These are phyloP conservation scores for Heritiera littoralis DNA, from an alignment of 345 rosid genomes.

Conservation along the genomic window DNA sequence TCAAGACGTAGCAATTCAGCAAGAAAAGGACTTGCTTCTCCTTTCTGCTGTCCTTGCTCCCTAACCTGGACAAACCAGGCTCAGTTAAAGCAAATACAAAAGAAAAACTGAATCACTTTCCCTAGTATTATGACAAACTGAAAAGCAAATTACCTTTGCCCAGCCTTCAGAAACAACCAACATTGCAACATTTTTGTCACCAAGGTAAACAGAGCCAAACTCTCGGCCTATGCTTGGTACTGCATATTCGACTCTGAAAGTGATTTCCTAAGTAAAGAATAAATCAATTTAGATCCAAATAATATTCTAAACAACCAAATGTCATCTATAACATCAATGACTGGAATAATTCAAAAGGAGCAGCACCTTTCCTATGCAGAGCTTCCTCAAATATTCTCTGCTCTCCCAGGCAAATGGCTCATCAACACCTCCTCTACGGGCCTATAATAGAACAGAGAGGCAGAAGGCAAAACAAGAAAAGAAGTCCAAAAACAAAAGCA, in stretches of 20 bases:
- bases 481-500: background rate
- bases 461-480: conserved; percentile 12
- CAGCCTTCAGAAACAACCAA: conserved; percentile 80
- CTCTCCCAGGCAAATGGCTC: conserved; percentile 98
- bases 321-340: conserved; percentile 9
- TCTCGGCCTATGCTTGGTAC: conserved; percentile 78
- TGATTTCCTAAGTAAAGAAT: conserved; percentile 62
- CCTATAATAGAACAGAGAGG: conserved; percentile 42
- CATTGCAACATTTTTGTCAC: conserved; percentile 70
- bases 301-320: conserved; percentile 3
- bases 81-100: conserved; percentile 15
- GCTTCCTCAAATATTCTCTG: conserved; percentile 88
- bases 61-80: conserved; percentile 57
- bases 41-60: conserved; percentile 81
- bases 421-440: conserved; percentile 84
- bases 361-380: conserved; percentile 92
- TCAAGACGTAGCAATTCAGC: conserved; percentile 60
- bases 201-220: conserved; percentile 89
- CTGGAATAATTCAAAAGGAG: conserved; percentile 3
- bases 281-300: background rate
- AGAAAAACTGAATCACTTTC: conserved; percentile 12
- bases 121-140: conserved; percentile 15
- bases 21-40: conserved; percentile 84
- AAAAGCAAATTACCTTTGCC: conserved; percentile 68
- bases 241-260: conserved; percentile 82